Conservation (phyloP, 768 basidiomycete species). For the Amanita muscaria region DNA sequence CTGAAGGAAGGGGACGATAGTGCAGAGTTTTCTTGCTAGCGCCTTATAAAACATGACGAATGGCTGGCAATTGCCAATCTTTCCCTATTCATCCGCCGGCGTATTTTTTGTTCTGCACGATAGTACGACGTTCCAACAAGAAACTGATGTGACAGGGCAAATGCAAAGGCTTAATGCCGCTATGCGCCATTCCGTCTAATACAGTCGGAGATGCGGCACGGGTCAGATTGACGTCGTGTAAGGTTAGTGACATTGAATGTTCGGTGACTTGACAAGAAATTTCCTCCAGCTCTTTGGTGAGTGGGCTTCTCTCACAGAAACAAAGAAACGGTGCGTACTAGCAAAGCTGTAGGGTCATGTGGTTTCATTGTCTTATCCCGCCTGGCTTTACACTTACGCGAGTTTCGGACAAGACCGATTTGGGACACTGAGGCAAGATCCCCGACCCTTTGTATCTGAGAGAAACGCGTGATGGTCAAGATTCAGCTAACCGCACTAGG, state of each 20-base stretch:
- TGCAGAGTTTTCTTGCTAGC: background rate
- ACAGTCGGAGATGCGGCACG: slow-evolving; percentile 1
- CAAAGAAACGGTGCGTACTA: background rate
- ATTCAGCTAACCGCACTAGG: too few species aligned
- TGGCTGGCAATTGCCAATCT: background rate
- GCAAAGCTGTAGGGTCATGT: too few species aligned
- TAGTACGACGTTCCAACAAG: slow-evolving; percentile 2
- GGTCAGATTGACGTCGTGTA: slow-evolving; percentile 5
- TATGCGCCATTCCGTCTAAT: background rate
- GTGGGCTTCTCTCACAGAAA: too few species aligned
- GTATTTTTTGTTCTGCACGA: background rate
- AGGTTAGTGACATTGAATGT: slow-evolving; percentile 4
- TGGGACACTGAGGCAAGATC: too few species aligned
- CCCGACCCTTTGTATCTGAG: too few species aligned
- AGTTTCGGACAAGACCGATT: too few species aligned
- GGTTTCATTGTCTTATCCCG: too few species aligned
- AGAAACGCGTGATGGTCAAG: too few species aligned
- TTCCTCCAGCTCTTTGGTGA: too few species aligned
- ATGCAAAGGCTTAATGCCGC: slow-evolving; percentile 1
- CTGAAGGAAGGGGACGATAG: background rate
- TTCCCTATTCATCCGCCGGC: slow-evolving; percentile 5
- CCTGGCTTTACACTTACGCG: too few species aligned
- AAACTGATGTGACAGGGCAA: slow-evolving; percentile 4
- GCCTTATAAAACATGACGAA: slow-evolving; percentile 3
- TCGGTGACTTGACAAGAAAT: too few species aligned